Evolutionary conservation across 768 basidiomycete species (phyloP).

Genomic region (Candolleomyces eurysporus): DNA sequence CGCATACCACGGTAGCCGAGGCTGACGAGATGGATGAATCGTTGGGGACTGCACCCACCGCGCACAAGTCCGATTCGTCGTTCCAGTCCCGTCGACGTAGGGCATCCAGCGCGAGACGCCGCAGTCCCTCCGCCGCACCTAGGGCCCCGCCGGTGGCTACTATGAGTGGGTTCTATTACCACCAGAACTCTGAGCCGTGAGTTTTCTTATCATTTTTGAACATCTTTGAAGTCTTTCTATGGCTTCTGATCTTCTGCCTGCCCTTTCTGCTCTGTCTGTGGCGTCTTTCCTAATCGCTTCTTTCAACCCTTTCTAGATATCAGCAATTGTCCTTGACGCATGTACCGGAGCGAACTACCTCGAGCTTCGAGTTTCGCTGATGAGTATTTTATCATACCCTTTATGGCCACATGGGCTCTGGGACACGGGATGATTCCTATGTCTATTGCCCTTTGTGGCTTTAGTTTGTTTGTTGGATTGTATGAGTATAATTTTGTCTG

Average conservation of each 20-base stretch:
- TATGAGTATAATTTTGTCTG: not conserved
- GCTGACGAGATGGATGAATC: constrained; percentile 29
- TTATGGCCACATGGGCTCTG: not conserved
- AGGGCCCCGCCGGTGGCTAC: constrained; percentile 56
- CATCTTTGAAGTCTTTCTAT: not conserved
- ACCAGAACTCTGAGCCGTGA: constrained; percentile 90
- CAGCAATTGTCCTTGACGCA: constrained; percentile 85
- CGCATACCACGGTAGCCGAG: constrained; percentile 32
- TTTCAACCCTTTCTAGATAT: constrained; percentile 50
- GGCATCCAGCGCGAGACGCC: constrained; percentile 47
- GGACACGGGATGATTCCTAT: not conserved
- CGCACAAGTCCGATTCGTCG: constrained; percentile 8
- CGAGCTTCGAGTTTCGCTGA: constrained; percentile 87
- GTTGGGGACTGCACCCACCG: constrained; percentile 13
- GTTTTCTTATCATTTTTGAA: constrained; percentile 26
- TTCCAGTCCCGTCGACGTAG: constrained; percentile 34
- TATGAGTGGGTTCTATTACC: constrained; percentile 92
- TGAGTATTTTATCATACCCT: not conserved
- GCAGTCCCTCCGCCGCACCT: constrained; percentile 45
- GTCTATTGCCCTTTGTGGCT: no score
- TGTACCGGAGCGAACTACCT: constrained; percentile 67
- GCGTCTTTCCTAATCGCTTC: constrained; percentile 8
- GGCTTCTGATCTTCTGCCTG: constrained; percentile 1
- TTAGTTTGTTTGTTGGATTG: not conserved
- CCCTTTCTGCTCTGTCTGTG: not conserved